phyloP scores from a whole-genome alignment of 2,329 filamentous ascomycete species.

The Cercospora zeae-maydis region DNA sequence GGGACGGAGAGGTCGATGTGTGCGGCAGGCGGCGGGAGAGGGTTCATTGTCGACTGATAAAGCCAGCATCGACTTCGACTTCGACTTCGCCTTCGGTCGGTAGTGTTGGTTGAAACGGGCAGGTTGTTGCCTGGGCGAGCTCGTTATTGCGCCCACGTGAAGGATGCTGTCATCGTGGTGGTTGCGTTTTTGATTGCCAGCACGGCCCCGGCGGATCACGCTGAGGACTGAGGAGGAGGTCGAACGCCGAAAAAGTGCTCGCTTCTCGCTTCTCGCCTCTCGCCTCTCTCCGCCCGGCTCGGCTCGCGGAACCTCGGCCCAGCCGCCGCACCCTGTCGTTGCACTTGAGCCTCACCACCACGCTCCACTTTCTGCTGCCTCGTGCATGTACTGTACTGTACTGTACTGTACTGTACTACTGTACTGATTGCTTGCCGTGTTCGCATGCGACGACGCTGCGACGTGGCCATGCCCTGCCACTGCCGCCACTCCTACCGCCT shows the following conservation, averaged over 20 bases:
- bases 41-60: conserved; percentile 11
- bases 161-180: background rate
- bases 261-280: background rate
- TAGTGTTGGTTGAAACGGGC: background rate
- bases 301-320: background rate
- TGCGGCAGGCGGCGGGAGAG: background rate
- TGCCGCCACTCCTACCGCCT: background rate
- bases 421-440: background rate
- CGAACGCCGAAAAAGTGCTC: background rate
- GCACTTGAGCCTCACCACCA: background rate
- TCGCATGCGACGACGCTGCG: background rate
- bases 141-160: conserved; percentile 5
- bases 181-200: background rate
- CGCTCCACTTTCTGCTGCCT: background rate
- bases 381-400: background rate
- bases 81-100: too few relatives aligned
- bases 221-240: background rate
- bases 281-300: background rate
- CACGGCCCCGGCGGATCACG: background rate
- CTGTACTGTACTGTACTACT: background rate
- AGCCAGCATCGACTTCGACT: too few relatives aligned
- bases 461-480: background rate
- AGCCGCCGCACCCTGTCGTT: too few relatives aligned
- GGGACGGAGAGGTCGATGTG: background rate
- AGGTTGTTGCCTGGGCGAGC: conserved; percentile 1